These are phyloP conservation scores for Hypocreales sp. DNA, from an alignment of 2,329 filamentous ascomycete genomes.

Conservation along the genomic window DNA sequence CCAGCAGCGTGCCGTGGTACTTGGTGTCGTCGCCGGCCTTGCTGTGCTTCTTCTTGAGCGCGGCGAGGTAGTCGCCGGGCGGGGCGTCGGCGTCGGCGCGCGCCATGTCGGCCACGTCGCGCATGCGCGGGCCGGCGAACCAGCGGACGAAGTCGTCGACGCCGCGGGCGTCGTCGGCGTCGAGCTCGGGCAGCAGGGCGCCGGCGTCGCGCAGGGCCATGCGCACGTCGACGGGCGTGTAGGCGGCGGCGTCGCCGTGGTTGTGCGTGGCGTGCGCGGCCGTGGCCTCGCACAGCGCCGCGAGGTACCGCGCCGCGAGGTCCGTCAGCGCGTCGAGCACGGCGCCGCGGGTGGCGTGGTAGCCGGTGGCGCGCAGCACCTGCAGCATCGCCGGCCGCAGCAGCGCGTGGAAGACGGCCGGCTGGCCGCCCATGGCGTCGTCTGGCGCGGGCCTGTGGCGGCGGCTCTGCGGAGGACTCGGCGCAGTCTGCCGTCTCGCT, in stretches of 20 bases:
- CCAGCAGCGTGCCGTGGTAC: slow-evolving; percentile 72
- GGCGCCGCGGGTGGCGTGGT: slow-evolving; percentile 65
- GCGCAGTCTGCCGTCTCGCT: no score
- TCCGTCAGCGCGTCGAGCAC: slow-evolving; percentile 83
- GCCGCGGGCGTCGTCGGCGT: slow-evolving; percentile 63
- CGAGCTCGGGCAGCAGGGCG: slow-evolving; percentile 52
- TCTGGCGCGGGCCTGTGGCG: no score
- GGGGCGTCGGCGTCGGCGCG: slow-evolving; percentile 50
- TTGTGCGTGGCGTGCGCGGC: slow-evolving; percentile 56
- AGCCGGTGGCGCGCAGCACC: slow-evolving; percentile 82
- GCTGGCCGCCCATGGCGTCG: slow-evolving; percentile 33
- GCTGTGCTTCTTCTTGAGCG: slow-evolving; percentile 82
- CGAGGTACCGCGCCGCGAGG: slow-evolving; percentile 67
- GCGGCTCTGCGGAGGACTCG: no score
- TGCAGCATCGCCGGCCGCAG: slow-evolving; percentile 79
- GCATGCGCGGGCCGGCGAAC: slow-evolving; percentile 59
- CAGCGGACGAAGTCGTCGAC: slow-evolving; percentile 66
- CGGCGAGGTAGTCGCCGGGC: slow-evolving; percentile 58
- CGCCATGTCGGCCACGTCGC: slow-evolving; percentile 69
- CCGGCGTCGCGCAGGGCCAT: slow-evolving; percentile 75
- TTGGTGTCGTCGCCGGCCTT: slow-evolving; percentile 78
- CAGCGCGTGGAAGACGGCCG: slow-evolving; percentile 52
- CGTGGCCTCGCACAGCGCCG: slow-evolving; percentile 57
- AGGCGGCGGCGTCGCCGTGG: slow-evolving; percentile 36
- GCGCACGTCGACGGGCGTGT: slow-evolving; percentile 56